A percentile compares a stretch with the other conserved stretches of the same genome.
Evolutionary conservation across 495 filamentous ascomycete genomes (phyloP).

Genomic region (Letharia columbiana): DNA sequence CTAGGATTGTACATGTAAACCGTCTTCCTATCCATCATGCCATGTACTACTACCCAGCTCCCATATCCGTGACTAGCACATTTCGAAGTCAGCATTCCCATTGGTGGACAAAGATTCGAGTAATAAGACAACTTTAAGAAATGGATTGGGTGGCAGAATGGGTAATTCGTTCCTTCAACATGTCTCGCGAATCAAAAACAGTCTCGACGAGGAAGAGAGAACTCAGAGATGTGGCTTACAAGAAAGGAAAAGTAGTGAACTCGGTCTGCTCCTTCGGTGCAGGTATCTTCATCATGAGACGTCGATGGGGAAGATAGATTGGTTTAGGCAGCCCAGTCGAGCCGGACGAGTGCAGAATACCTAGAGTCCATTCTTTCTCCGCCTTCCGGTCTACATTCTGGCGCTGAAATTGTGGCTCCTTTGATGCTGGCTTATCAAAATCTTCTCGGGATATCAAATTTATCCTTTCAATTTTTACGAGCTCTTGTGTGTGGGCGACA

Average conservation of each 20-base stretch:
- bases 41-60: conserved; percentile 5
- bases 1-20: conserved; percentile 44
- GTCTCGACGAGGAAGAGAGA: too few species aligned
- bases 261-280: conserved; percentile 35
- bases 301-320: conserved; percentile 33
- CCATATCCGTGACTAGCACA: conserved; percentile 30
- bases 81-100: too few species aligned
- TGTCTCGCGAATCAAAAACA: too few species aligned
- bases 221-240: conserved; percentile 8
- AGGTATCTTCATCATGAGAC: conserved; percentile 35
- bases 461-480: not conserved
- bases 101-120: too few species aligned
- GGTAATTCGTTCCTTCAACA: too few species aligned
- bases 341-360: conserved; percentile 52
- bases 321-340: conserved; percentile 53
- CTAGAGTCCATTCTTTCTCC: conserved; percentile 31
- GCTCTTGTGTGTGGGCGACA: not conserved
- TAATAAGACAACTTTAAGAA: too few species aligned
- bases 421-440: conserved; percentile 3
- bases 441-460: conserved; percentile 1
- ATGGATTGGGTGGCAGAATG: too few species aligned
- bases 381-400: conserved; percentile 27
- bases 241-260: conserved; percentile 50
- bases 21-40: conserved; percentile 43
- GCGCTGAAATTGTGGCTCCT: conserved; percentile 8